Conservation (phyloP, 805 yeast species). For the Candida tammaniensis region DNA sequence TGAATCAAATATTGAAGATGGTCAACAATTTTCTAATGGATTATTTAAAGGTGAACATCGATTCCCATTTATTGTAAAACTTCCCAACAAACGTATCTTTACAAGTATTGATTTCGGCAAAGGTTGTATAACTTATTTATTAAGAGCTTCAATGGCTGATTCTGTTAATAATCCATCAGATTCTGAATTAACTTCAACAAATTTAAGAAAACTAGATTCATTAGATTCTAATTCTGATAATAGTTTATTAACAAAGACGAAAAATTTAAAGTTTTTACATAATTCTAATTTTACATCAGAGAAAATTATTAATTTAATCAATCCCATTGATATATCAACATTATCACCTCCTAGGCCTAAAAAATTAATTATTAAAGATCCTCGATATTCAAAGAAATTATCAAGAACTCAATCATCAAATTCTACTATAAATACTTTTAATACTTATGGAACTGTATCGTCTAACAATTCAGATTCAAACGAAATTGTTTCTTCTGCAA, state of each 20-base stretch:
- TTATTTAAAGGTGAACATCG: constrained; percentile 81
- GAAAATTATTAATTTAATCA: constrained; percentile 55
- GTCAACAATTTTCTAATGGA: constrained; percentile 38
- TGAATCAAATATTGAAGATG: constrained; percentile 18
- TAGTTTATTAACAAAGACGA: constrained; percentile 20
- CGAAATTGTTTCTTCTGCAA: constrained; percentile 1
- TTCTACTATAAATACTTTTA: constrained; percentile 29
- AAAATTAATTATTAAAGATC: constrained; percentile 58
- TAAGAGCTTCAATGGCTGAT: constrained; percentile 49
- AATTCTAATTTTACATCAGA: constrained; percentile 47
- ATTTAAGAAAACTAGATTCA: constrained; percentile 5
- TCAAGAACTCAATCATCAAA: constrained; percentile 35
- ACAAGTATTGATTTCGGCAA: constrained; percentile 80
- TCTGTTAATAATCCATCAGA: constrained; percentile 9
- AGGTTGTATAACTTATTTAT: constrained; percentile 71
- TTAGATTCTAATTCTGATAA: constrained; percentile 8
- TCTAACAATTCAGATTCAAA: constrained; percentile 29
- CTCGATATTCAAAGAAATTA: constrained; percentile 26
- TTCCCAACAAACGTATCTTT: constrained; percentile 71
- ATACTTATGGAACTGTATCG: constrained; percentile 29
- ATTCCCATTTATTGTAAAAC: constrained; percentile 78
- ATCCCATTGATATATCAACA: constrained; percentile 70
- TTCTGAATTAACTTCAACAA: constrained; percentile 10
- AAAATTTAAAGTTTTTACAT: constrained; percentile 22
- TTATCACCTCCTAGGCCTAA: constrained; percentile 69